Evolutionary conservation across 2,329 filamentous ascomycete species (phyloP).

Genomic region (Geoglossum cookeanum): DNA sequence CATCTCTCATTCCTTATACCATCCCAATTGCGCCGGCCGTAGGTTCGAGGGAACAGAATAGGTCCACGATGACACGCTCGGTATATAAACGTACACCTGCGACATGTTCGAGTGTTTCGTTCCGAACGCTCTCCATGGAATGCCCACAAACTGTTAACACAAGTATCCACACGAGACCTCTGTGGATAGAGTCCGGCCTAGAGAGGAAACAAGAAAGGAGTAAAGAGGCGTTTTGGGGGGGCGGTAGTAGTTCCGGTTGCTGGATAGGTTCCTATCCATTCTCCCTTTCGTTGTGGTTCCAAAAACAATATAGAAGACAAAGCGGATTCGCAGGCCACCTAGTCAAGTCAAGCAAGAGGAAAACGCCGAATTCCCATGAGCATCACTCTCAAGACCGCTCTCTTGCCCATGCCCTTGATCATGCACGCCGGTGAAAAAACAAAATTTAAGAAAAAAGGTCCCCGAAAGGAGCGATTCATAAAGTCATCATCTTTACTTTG

Average conservation of each 20-base stretch:
- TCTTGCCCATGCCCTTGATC: background rate
- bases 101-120: background rate
- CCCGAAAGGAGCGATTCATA: background rate
- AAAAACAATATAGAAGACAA: background rate
- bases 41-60: background rate
- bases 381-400: background rate
- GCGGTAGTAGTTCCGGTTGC: background rate
- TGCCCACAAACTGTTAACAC: background rate
- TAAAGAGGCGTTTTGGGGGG: background rate
- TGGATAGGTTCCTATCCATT: background rate
- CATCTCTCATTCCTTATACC: background rate
- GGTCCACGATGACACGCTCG: background rate
- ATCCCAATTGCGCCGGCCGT: background rate
- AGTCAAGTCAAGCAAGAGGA: background rate
- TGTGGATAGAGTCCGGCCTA: background rate
- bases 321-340: background rate
- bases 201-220: background rate
- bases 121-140: background rate
- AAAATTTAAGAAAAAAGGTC: background rate
- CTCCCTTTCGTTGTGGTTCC: background rate
- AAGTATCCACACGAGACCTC: background rate
- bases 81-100: background rate
- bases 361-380: background rate
- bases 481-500: constrained; percentile 12
- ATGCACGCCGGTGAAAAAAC: background rate